These are phyloP conservation scores for Sporisorium sorghi DNA, from an alignment of 1,284 basidiomycete genomes.

Conservation along the genomic window DNA sequence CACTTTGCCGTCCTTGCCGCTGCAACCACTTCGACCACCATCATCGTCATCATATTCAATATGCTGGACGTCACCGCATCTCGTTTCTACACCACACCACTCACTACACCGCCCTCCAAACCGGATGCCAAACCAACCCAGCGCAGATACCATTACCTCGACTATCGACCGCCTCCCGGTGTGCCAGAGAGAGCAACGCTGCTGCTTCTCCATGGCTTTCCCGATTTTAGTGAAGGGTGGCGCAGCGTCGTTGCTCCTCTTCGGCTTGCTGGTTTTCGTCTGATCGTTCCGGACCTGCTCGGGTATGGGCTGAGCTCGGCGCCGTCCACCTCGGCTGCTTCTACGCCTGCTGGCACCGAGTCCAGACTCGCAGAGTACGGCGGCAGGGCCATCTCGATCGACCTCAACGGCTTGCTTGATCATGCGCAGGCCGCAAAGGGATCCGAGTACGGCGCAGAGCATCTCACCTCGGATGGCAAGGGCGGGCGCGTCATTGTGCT, in stretches of 20 bases:
- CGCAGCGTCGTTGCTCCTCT: slow-evolving; percentile 47
- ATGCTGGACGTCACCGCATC: slow-evolving; percentile 46
- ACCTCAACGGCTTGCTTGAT: slow-evolving; percentile 58
- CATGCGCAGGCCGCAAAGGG: slow-evolving; percentile 43
- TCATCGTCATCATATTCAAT: background rate
- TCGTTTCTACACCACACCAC: slow-evolving; percentile 56
- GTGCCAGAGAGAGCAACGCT: slow-evolving; percentile 47
- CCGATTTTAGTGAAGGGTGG: slow-evolving; percentile 54
- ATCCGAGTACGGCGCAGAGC: slow-evolving; percentile 42
- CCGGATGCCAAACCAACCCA: slow-evolving; percentile 49
- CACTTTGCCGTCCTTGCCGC: background rate
- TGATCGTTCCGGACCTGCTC: slow-evolving; percentile 59
- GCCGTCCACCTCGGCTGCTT: slow-evolving; percentile 34
- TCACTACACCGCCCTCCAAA: slow-evolving; percentile 40
- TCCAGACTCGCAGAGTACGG: slow-evolving; percentile 56
- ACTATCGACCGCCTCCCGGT: slow-evolving; percentile 42
- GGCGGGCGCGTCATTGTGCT: slow-evolving; percentile 55
- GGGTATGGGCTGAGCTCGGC: slow-evolving; percentile 55
- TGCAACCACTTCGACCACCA: background rate
- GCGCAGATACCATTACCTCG: slow-evolving; percentile 60
- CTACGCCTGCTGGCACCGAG: slow-evolving; percentile 23
- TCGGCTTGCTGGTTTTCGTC: slow-evolving; percentile 44
- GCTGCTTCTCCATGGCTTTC: slow-evolving; percentile 61
- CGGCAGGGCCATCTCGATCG: slow-evolving; percentile 47
- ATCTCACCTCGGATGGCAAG: slow-evolving; percentile 34